Evolutionary conservation across 805 yeast genomes (phyloP).

Genomic region (Clavispora vitiphila): DNA sequence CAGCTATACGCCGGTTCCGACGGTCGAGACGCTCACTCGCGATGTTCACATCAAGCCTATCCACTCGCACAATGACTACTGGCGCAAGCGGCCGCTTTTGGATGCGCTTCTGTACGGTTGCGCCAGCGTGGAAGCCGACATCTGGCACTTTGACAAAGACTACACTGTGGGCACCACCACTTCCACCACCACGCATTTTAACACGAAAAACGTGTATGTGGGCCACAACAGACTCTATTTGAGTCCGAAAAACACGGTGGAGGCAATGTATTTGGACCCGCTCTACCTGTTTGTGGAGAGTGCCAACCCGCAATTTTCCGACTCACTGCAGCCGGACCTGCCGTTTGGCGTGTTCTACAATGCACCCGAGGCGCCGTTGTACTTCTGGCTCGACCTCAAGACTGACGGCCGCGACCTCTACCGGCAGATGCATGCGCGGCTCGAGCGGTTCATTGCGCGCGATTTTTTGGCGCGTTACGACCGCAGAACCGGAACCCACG

Average conservation of each 20-base stretch:
- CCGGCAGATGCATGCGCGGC: constrained; percentile 37
- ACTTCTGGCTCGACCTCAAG: constrained; percentile 61
- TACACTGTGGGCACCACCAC: constrained; percentile 25
- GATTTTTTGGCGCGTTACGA: constrained; percentile 51
- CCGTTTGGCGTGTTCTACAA: constrained; percentile 36
- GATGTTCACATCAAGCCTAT: constrained; percentile 40
- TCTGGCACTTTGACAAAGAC: constrained; percentile 44
- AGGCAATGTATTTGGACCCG: constrained; percentile 49
- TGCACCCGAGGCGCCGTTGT: constrained; percentile 47
- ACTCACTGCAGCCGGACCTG: constrained; percentile 12
- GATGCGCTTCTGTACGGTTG: constrained; percentile 56
- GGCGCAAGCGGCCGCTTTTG: constrained; percentile 53
- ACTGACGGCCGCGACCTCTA: constrained; percentile 49
- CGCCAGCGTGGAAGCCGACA: constrained; percentile 62
- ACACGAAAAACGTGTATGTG: constrained; percentile 43
- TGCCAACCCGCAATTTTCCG: constrained; percentile 36
- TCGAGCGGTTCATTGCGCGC: constrained; percentile 43
- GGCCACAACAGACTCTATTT: constrained; percentile 56
- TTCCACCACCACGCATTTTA: constrained; percentile 16
- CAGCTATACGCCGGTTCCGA: neutral
- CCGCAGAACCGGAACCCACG: constrained; percentile 23
- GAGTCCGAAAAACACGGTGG: constrained; percentile 41
- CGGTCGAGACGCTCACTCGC: constrained; percentile 25
- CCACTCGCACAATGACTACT: constrained; percentile 70
- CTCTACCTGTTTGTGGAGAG: constrained; percentile 43